Evolutionary conservation across 2,329 filamentous ascomycete genomes (phyloP).

Genomic region (Ceratocystis huliohia): DNA sequence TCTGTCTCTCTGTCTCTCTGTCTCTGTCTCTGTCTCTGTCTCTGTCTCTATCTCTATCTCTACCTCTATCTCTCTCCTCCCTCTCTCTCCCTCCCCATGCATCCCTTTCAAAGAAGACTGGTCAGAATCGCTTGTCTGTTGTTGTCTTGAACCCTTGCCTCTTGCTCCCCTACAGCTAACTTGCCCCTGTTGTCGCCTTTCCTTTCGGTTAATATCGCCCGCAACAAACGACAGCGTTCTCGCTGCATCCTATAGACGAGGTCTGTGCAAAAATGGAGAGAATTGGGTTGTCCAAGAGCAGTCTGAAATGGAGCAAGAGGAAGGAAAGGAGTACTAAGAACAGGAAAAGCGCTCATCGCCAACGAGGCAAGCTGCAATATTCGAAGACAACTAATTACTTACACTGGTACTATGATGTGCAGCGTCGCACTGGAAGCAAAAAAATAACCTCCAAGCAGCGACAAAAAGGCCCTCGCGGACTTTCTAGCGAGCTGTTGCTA

Average conservation of each 20-base stretch:
- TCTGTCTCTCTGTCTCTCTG: no score
- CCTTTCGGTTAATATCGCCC: conserved; percentile 6
- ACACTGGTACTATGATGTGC: background rate
- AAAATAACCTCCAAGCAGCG: background rate
- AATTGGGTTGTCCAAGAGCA: background rate
- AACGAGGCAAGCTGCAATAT: background rate
- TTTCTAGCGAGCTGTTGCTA: background rate
- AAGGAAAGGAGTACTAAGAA: background rate
- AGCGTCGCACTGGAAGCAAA: background rate
- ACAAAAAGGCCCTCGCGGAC: background rate
- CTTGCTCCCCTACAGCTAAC: background rate
- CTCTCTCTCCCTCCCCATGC: no score
- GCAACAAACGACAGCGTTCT: conserved; percentile 8
- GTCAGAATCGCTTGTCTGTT: background rate
- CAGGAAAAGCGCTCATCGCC: background rate
- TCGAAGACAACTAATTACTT: background rate
- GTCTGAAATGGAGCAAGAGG: background rate
- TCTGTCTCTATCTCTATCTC: no score
- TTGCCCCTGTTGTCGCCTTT: conserved; percentile 1
- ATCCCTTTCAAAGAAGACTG: background rate
- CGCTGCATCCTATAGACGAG: background rate
- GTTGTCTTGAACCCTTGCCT: background rate
- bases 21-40: no score
- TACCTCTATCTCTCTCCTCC: no score
- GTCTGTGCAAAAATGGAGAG: background rate